Percentiles rank a stretch among this genome's conserved stretches.
Conservation (phyloP, 169 alveolate species). For the Amoebophrya sp. region DNA sequence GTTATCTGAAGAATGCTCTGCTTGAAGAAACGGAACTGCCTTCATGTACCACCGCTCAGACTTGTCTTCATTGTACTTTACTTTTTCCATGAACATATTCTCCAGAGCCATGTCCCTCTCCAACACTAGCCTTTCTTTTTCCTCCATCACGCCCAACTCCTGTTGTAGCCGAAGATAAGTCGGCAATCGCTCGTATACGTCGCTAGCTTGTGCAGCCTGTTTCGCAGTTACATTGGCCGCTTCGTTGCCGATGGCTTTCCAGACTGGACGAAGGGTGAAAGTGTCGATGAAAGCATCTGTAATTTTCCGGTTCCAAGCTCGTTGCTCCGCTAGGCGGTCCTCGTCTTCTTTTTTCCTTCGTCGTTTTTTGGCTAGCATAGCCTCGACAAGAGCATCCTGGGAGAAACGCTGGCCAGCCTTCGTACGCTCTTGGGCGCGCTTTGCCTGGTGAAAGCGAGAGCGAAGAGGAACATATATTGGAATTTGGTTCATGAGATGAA, state of each 20-base stretch:
- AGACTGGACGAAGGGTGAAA: neutral
- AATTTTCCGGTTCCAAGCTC: too few species aligned
- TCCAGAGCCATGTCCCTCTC: neutral
- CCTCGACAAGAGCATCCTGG: too few species aligned
- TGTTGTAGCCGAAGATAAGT: neutral
- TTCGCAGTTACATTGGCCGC: neutral
- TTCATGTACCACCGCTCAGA: neutral
- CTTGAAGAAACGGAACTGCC: neutral
- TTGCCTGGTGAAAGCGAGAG: too few species aligned
- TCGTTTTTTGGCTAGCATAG: neutral
- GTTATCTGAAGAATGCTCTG: neutral
- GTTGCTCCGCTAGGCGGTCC: too few species aligned
- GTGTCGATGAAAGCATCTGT: too few species aligned
- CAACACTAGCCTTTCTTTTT: neutral
- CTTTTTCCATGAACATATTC: neutral
- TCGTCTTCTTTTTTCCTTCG: neutral
- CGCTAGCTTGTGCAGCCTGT: neutral
- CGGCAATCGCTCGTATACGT: neutral
- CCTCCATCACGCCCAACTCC: neutral
- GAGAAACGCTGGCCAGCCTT: too few species aligned
- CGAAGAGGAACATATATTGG: too few species aligned
- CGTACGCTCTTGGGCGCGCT: slow-evolving; percentile 1
- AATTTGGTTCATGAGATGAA: too few species aligned
- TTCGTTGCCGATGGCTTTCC: neutral
- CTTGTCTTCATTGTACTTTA: neutral